Conservation (phyloP, 495 filamentous ascomycete species). For the Trichoderma asperelloides region DNA sequence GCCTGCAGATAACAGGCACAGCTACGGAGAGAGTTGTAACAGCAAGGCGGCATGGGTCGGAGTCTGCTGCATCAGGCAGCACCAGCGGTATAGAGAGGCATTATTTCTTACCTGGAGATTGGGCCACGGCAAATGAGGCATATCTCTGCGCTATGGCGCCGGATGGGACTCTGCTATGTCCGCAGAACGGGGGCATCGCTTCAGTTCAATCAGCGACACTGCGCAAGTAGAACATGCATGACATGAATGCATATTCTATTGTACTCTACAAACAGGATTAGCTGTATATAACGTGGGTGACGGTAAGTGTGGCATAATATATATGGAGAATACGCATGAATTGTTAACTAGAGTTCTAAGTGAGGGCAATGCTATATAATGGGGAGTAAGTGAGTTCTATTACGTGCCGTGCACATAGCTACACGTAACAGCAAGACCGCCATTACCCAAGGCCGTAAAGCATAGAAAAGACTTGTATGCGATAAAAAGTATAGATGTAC, state of each 20-base stretch:
- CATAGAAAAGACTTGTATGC: not conserved
- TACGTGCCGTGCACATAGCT: not conserved
- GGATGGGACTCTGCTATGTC: not conserved
- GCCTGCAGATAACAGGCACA: not conserved
- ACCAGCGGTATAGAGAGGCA: not conserved
- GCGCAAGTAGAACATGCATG: not conserved
- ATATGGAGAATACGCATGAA: not conserved
- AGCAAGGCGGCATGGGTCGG: not conserved
- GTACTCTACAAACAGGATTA: not conserved
- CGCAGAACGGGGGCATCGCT: not conserved
- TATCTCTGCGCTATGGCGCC: not conserved
- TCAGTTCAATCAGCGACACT: not conserved
- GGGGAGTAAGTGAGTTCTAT: not conserved
- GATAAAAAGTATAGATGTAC: not conserved
- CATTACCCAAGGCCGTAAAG: not conserved
- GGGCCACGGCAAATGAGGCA: not conserved
- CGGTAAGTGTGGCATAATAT: not conserved
- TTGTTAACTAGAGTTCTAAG: not conserved
- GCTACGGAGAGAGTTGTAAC: not conserved
- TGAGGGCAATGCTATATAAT: not conserved
- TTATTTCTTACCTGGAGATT: not conserved
- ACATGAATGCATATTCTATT: not conserved
- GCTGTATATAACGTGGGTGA: not conserved
- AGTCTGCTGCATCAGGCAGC: not conserved
- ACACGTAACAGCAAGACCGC: not conserved